Base-by-base conservation (phyloP, 805 yeast species). In the Vanderwaltozyma tropicalis region DNA sequence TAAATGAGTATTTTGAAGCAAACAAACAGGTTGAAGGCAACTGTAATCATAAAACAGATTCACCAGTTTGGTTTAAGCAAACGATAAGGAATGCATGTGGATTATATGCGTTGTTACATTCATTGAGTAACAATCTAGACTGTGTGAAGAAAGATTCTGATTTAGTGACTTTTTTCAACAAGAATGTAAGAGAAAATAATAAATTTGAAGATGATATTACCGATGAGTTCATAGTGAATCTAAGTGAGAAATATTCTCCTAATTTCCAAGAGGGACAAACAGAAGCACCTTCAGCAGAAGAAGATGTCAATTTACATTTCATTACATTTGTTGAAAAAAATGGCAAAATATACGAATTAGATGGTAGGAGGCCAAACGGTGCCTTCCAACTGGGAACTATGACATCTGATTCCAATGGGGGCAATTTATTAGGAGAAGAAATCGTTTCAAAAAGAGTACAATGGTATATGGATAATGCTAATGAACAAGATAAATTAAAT, bases 31-130 rank as follows among this genome's bases (percentile, higher is more conserved):
- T 27, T 31, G 6, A 14, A 10, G 16, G 14, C 3, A 7, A 33
- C 13, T 12, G 19, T 26, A 14, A 9, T 12, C 5, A 25, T 5
- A 43, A 42, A 2, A 39, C 39, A 18, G 38, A 42, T 18, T 18
- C 54, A 44, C 43, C 62, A 49, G 6, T 69, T n/a, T 92, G 97
- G 96, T 75, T 78, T 49, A 76, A 75, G 47, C 98, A 89, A 52
- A 77, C 87, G 1, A 74, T 92, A 14, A 74, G 73, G 44, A 89
- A 89, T 55, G 94, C 94, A 0, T 89, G 98, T 63, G 98, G 98
- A 5, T 70, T 94, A 24, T 85, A 82, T 59, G 97, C 95, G 0
- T 57, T 92, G 32, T 62, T 89, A 17, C 96, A 89, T 50, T 67
- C 78, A 0, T 47, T 72, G 8, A 57, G 69, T 5, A 67, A 67